A percentile compares a stretch with the other conserved stretches of the same genome.
These are phyloP conservation scores for Paraphoma chrysanthemicola DNA, from an alignment of 2,329 filamentous ascomycete genomes.

Conservation along the genomic window DNA sequence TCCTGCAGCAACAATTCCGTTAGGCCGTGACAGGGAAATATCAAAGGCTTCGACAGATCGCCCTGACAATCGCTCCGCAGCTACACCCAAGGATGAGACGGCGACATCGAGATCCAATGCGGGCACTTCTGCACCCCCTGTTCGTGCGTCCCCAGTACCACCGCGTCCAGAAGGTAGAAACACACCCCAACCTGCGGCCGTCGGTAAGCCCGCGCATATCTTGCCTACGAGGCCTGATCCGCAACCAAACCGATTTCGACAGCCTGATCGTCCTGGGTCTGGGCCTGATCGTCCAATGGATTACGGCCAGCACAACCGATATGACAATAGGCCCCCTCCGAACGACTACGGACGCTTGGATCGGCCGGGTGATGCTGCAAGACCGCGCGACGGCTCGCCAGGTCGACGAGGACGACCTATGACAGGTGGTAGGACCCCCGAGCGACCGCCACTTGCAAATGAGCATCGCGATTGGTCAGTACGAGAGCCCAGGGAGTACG, in stretches of 20 bases:
- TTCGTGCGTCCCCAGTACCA: constrained; percentile 24
- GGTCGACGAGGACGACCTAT: constrained; percentile 42
- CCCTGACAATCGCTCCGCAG: constrained; percentile 14
- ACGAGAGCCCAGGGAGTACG: constrained; percentile 44
- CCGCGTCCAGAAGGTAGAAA: constrained; percentile 43
- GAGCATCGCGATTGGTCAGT: constrained; percentile 43
- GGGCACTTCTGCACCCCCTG: constrained; percentile 2
- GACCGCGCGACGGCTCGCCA: constrained; percentile 52
- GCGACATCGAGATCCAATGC: constrained; percentile 11
- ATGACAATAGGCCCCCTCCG: constrained; percentile 44
- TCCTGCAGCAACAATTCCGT: constrained; percentile 15
- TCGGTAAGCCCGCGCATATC: constrained; percentile 44
- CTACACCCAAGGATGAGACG: constrained; percentile 23
- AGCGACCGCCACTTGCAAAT: constrained; percentile 24
- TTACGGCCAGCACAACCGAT: constrained; percentile 33
- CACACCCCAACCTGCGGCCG: constrained; percentile 32
- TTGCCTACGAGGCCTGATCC: constrained; percentile 67
- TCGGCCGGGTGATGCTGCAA: constrained; percentile 46
- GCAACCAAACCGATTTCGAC: constrained; percentile 55
- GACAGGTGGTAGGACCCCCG: constrained; percentile 46
- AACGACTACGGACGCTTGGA: constrained; percentile 55
- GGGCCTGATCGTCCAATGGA: constrained; percentile 37
- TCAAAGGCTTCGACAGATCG: constrained; percentile 12
- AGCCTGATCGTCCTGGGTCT: constrained; percentile 36
- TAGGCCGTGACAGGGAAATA: constrained; percentile 29